Base-by-base conservation (phyloP, 768 basidiomycete species). In the Candolleomyces efflorescens region DNA sequence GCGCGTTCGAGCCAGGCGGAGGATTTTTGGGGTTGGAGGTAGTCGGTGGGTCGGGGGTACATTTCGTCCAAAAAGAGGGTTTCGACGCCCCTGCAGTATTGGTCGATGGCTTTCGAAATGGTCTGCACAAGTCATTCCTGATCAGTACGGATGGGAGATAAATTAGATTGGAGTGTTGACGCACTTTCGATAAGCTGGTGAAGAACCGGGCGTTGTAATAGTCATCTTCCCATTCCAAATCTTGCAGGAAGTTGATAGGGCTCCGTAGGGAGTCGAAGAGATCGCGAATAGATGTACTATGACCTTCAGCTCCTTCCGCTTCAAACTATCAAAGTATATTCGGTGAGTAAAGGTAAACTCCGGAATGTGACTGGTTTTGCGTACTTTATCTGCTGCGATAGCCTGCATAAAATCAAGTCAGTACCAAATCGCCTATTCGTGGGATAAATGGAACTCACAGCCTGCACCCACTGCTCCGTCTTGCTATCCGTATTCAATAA, bases 201-300 rank as follows among this genome's bases (percentile, higher is more conserved):
- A 92, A 89, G 72, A 98, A 99, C 47, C 87, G 79, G 3, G 94
- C 94, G 59, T 92, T 82, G 68, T 95, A 90, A 62, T 90, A 90
- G 50, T 86, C 84, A 67, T 98, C 92, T 11, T 89, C 86, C 97
- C 97, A 99, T 59, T 94, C 83, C 41, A 99, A 75, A 49, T 91
- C 90, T 69, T 92, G 83, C 46, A 99, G 71, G 72, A 97, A 94
- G 57, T 83, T 82, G 65, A 94, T 88, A 0, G 96, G 94, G 64
- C 91, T 94, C 52, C 92, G 85, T 55, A 98, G 79, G 2, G 94
- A 97, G 61, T 94, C 94, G 66, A 98, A 98, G 1, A 99, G 79
- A 71, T 99, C 97, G 22, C 94, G 87, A 55, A 99, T 95, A 0
- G 96, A 98, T n/a, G 95, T 94, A 64, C 93, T 96, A 65, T 95